Percentiles rank a stretch among this genome's conserved stretches.
Conservation (phyloP, 1,139 yeast species). For the Pichia sp. region DNA sequence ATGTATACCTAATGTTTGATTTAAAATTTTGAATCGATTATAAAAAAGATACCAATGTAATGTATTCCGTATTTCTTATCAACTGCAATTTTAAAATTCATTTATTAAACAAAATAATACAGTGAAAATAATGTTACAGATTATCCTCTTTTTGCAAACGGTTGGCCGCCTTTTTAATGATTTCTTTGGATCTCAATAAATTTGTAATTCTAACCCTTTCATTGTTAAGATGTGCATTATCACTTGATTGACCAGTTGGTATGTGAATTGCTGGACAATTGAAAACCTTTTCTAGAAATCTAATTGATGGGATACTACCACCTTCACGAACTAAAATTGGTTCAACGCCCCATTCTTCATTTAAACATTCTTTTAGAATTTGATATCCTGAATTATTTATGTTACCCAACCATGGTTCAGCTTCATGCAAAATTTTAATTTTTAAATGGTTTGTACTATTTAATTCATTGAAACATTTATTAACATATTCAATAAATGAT, state of each 20-base stretch:
- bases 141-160: conserved; percentile 4
- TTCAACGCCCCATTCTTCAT: conserved; percentile 48
- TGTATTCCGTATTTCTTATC: background rate
- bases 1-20: conserved; percentile 10
- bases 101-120: background rate
- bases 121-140: too few relatives aligned
- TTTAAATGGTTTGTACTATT: conserved; percentile 54
- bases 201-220: conserved; percentile 78
- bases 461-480: conserved; percentile 39
- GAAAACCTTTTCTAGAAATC: conserved; percentile 76
- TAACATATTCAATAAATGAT: conserved; percentile 42
- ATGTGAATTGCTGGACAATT: conserved; percentile 89
- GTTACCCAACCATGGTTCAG: conserved; percentile 96
- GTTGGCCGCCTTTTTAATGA: conserved; percentile 45
- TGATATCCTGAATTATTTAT: conserved; percentile 67
- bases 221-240: conserved; percentile 86
- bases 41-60: background rate
- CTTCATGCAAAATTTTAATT: conserved; percentile 66
- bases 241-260: conserved; percentile 95
- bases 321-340: conserved; percentile 92
- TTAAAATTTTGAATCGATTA: conserved; percentile 2
- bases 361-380: conserved; percentile 53
- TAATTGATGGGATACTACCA: conserved; percentile 87
- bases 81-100: background rate
- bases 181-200: conserved; percentile 63